Conservation (phyloP, 805 yeast species). For the Saccharomycopsis sp. region DNA sequence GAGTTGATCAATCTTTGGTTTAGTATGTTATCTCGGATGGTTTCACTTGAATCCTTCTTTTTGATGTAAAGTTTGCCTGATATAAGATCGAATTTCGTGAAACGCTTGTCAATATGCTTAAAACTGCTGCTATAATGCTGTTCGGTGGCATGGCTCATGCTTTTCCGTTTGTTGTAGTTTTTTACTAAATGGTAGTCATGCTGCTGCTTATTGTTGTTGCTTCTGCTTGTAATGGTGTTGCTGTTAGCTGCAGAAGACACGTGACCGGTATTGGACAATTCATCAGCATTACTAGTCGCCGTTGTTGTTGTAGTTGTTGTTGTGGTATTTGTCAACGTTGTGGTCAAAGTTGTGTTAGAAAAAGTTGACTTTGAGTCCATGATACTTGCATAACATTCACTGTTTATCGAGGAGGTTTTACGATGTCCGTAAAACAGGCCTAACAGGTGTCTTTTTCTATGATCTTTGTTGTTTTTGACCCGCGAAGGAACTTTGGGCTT, state of each 20-base stretch:
- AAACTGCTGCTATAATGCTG: background rate
- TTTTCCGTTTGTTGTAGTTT: conserved; percentile 1
- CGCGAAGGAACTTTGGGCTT: background rate
- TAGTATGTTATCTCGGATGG: background rate
- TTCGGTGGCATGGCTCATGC: background rate
- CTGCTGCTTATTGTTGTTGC: background rate
- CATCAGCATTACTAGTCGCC: background rate
- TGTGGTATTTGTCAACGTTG: background rate
- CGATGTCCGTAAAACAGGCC: background rate
- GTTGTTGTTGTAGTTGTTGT: background rate
- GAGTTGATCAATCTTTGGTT: background rate
- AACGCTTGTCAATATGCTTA: background rate
- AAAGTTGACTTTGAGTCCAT: background rate
- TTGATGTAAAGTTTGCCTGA: background rate
- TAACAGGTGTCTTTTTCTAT: background rate
- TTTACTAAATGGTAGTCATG: background rate
- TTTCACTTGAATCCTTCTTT: conserved; percentile 2
- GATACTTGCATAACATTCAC: conserved; percentile 1
- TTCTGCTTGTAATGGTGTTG: background rate
- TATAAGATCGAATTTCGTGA: background rate
- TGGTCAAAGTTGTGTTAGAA: background rate
- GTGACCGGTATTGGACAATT: background rate
- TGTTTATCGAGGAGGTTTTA: background rate
- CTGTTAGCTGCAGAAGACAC: background rate
- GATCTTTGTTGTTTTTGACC: background rate